Percentiles rank a stretch among this genome's conserved stretches.
These are phyloP conservation scores for Anastatica hierochuntica DNA, from an alignment of 345 rosid species.

Conservation along the genomic window DNA sequence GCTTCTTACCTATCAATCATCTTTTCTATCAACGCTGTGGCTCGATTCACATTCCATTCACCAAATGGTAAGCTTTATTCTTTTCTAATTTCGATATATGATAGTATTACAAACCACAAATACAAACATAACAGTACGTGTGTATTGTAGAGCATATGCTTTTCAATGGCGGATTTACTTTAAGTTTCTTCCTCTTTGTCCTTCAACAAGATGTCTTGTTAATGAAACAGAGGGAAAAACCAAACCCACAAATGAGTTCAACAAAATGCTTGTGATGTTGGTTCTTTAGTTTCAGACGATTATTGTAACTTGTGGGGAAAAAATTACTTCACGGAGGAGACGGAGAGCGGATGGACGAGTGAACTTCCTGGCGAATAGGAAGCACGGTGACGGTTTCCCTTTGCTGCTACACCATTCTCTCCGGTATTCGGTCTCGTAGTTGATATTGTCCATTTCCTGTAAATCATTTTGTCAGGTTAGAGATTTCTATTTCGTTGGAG, in stretches of 20 bases:
- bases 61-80: slow-evolving; percentile 15
- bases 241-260: neutral
- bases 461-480: slow-evolving; percentile 1
- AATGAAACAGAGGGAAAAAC: neutral
- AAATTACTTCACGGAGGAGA: slow-evolving; percentile 56
- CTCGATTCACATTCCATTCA: slow-evolving; percentile 3
- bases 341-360: slow-evolving; percentile 83
- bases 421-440: slow-evolving; percentile 76
- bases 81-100: neutral
- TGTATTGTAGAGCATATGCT: slow-evolving; percentile 14
- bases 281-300: too few species aligned
- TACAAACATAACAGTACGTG: neutral
- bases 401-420: slow-evolving; percentile 94
- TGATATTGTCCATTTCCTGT: slow-evolving; percentile 73
- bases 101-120: neutral
- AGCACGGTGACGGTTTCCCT: slow-evolving; percentile 70
- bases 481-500: neutral
- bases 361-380: slow-evolving; percentile 94
- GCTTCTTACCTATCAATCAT: slow-evolving; percentile 17
- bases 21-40: neutral
- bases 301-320: neutral
- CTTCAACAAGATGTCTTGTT: slow-evolving; percentile 1
- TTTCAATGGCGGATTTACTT: slow-evolving; percentile 6
- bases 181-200: slow-evolving; percentile 9
- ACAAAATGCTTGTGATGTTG: too few species aligned